phyloP scores from a whole-genome alignment of 495 filamentous ascomycete genomes.

The Lichenothelia convexa region DNA sequence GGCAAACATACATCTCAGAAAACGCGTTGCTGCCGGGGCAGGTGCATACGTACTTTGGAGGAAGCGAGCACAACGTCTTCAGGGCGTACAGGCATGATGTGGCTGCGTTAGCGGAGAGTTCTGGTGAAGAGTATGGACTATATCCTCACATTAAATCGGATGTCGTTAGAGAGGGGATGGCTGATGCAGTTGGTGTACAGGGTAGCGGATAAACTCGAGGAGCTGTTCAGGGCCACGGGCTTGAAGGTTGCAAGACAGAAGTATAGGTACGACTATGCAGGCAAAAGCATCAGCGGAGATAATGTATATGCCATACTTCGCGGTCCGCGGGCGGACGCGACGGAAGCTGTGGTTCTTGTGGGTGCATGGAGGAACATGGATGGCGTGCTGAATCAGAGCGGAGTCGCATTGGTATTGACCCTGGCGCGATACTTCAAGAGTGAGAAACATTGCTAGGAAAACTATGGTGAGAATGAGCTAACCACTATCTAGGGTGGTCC shows the following conservation, averaged over 20 bases:
- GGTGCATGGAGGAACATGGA: constrained; percentile 77
- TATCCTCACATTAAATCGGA: background rate
- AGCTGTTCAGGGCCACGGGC: constrained; percentile 56
- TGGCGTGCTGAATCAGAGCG: constrained; percentile 63
- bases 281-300: constrained; percentile 57
- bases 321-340: constrained; percentile 90
- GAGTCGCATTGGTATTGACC: constrained; percentile 67
- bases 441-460: constrained; percentile 13
- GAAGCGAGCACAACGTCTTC: constrained; percentile 90
- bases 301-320: constrained; percentile 93
- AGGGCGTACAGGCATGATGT: constrained; percentile 80
- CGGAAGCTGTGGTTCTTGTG: constrained; percentile 85
- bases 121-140: constrained; percentile 13
- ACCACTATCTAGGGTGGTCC: constrained; percentile 51
- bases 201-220: constrained; percentile 41
- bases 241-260: constrained; percentile 73
- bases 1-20: constrained; percentile 89
- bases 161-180: background rate
- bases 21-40: constrained; percentile 92
- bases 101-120: constrained; percentile 12
- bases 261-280: constrained; percentile 60
- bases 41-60: constrained; percentile 92
- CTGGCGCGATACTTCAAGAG: constrained; percentile 87
- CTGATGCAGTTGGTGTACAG: constrained; percentile 2
- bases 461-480: background rate